phyloP scores from a whole-genome alignment of 176 grass and related monocot species.

The Tillandsia leiboldiana region DNA sequence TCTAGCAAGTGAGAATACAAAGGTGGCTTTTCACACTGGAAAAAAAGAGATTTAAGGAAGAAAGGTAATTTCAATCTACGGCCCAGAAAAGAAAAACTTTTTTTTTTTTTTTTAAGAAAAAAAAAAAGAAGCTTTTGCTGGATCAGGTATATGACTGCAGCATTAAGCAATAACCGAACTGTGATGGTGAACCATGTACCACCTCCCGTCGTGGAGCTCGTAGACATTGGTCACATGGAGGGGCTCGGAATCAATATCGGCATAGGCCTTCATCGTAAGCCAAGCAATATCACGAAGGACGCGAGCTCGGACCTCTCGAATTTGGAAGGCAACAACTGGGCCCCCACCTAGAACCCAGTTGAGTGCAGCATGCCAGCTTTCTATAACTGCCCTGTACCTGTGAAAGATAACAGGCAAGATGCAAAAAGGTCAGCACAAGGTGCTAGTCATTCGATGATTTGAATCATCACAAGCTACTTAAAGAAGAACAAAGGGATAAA shows the following conservation, averaged over 20 bases:
- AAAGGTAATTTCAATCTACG: not conserved
- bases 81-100: not conserved
- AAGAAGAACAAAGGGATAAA: too few relatives aligned
- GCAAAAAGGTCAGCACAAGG: not conserved
- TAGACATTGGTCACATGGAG: slow-evolving; percentile 80
- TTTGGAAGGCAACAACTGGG: slow-evolving; percentile 58
- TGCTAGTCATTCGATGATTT: too few relatives aligned
- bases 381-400: slow-evolving; percentile 71
- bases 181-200: slow-evolving; percentile 93
- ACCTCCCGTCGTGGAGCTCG: slow-evolving; percentile 53
- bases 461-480: too few relatives aligned
- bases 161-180: slow-evolving; percentile 35
- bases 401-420: not conserved
- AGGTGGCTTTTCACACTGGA: not conserved
- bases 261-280: slow-evolving; percentile 69
- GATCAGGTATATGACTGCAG: not conserved
- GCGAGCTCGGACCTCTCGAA: slow-evolving; percentile 64
- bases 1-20: slow-evolving; percentile 6
- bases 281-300: slow-evolving; percentile 61
- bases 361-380: slow-evolving; percentile 69
- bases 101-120: too few relatives aligned
- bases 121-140: not conserved
- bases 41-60: not conserved
- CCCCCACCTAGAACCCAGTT: slow-evolving; percentile 88
- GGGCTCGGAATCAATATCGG: slow-evolving; percentile 31